These are phyloP conservation scores for Crotalaria pallida DNA, from an alignment of 306 rosid species.

Conservation along the genomic window DNA sequence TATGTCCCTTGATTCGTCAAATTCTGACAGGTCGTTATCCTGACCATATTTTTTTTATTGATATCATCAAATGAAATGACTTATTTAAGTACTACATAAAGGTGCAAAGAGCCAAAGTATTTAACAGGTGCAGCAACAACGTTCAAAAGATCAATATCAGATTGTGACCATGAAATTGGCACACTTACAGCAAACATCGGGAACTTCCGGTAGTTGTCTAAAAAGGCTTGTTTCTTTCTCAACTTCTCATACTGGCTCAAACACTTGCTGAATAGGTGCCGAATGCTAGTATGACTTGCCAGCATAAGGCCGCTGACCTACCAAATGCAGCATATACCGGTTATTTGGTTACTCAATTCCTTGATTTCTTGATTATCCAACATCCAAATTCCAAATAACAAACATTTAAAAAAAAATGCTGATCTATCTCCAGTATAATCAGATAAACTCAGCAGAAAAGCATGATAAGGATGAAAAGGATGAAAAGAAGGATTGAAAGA, in stretches of 20 bases:
- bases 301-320: constrained; percentile 99
- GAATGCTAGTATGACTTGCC: constrained; percentile 96
- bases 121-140: constrained; percentile 16
- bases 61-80: constrained; percentile 14
- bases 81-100: background rate
- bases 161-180: background rate
- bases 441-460: background rate
- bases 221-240: constrained; percentile 98
- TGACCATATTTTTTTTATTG: constrained; percentile 31
- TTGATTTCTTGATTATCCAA: background rate
- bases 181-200: constrained; percentile 97
- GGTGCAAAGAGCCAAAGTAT: constrained; percentile 12
- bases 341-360: constrained; percentile 10
- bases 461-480: background rate
- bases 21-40: constrained; percentile 99
- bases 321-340: constrained; percentile 24
- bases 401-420: background rate
- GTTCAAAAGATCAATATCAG: background rate
- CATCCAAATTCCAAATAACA: constrained; percentile 3
- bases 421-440: background rate
- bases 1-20: constrained; percentile 96
- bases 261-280: constrained; percentile 97
- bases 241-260: constrained; percentile 91
- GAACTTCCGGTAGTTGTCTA: constrained; percentile 94
- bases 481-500: background rate